These are phyloP conservation scores for Emericellopsis cladophorae DNA, from an alignment of 2,329 filamentous ascomycete species.

Conservation along the genomic window DNA sequence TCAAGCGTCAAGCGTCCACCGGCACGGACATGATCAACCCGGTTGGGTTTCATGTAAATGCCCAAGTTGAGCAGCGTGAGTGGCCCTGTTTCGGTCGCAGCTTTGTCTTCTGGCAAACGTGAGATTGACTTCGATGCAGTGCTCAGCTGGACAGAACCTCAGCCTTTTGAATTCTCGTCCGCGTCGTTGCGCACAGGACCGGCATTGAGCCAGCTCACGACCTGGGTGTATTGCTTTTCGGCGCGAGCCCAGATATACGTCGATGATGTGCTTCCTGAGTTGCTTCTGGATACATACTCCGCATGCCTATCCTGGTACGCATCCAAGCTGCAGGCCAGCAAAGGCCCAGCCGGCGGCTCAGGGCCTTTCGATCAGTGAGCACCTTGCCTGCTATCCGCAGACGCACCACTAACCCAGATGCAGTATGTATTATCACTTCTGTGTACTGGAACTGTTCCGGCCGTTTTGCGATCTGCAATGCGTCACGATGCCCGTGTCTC, in stretches of 20 bases:
- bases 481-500: background rate
- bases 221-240: conserved; percentile 1
- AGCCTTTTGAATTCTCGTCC: too few relatives aligned
- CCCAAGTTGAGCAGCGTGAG: conserved; percentile 1
- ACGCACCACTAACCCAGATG: background rate
- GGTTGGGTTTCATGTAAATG: background rate
- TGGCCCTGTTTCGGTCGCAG: background rate
- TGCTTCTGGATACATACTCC: background rate
- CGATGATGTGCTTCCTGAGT: background rate
- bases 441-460: conserved; percentile 1
- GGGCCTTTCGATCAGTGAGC: conserved; percentile 1
- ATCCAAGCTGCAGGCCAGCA: background rate
- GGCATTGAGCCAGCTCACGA: background rate
- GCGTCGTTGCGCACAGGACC: too few relatives aligned
- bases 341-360: background rate
- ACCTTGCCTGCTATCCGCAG: background rate
- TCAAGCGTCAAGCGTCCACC: background rate
- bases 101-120: too few relatives aligned
- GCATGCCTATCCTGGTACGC: conserved; percentile 1
- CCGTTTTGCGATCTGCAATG: background rate
- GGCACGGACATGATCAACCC: background rate
- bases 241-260: background rate
- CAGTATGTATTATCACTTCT: conserved; percentile 2
- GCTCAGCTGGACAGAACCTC: too few relatives aligned
- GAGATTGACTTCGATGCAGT: too few relatives aligned